These are phyloP conservation scores for Diaporthe caulivora DNA, from an alignment of 2,329 filamentous ascomycete genomes.

Conservation along the genomic window DNA sequence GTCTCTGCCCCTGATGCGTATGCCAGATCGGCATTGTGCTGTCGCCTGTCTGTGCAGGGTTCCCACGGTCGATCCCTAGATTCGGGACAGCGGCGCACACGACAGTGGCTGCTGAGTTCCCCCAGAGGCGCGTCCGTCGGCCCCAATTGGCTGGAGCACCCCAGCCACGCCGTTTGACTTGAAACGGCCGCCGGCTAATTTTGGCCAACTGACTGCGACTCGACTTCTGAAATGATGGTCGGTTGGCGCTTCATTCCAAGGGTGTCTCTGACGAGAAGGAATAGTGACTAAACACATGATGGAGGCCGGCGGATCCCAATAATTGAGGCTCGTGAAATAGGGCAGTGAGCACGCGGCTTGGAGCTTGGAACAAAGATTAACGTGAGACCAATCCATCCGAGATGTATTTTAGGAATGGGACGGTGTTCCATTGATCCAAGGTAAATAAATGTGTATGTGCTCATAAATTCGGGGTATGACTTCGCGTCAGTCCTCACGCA, in stretches of 20 bases:
- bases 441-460: background rate
- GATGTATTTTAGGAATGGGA: background rate
- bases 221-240: background rate
- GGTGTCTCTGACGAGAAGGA: background rate
- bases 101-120: slow-evolving; percentile 4
- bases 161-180: slow-evolving; percentile 30
- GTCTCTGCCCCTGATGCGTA: slow-evolving; percentile 31
- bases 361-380: background rate
- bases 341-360: background rate
- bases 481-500: background rate
- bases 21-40: slow-evolving; percentile 30
- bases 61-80: slow-evolving; percentile 10
- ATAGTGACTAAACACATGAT: background rate
- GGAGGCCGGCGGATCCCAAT: background rate
- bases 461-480: slow-evolving; percentile 25
- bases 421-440: background rate
- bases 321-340: background rate
- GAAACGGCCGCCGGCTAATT: slow-evolving; percentile 32
- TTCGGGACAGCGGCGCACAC: slow-evolving; percentile 1
- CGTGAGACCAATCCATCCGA: background rate
- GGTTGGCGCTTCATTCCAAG: background rate
- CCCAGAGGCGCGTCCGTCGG: slow-evolving; percentile 16
- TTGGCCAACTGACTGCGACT: slow-evolving; percentile 22
- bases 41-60: slow-evolving; percentile 33
- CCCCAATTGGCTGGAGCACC: slow-evolving; percentile 25